Evolutionary conservation across 129 eudicot genomes (phyloP).

Genomic region (Lactuca saligna): DNA sequence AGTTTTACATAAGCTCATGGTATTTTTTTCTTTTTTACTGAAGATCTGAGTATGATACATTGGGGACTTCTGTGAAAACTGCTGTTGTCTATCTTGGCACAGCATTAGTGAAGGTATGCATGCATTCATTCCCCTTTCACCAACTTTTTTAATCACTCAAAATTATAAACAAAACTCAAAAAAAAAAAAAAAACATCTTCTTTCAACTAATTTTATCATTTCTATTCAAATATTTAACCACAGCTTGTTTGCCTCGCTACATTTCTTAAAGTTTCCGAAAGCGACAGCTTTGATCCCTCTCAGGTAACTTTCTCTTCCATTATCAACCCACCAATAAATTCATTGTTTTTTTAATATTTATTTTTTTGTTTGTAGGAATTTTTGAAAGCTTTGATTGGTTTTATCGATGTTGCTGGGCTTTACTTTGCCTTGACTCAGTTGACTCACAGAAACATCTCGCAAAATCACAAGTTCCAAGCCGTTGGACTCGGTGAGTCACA

Average conservation of each 20-base stretch:
- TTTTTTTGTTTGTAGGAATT: slow-evolving; percentile 54
- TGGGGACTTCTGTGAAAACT: slow-evolving; percentile 84
- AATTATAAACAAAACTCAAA: background rate
- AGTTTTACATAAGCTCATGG: background rate
- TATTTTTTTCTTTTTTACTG: slow-evolving; percentile 15
- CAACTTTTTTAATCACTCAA: slow-evolving; percentile 8
- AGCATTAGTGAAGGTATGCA: slow-evolving; percentile 76
- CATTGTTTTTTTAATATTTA: background rate
- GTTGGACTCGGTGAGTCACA: slow-evolving; percentile 88
- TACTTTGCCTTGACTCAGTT: slow-evolving; percentile 95
- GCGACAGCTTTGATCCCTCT: slow-evolving; percentile 84
- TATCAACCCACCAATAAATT: background rate
- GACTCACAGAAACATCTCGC: slow-evolving; percentile 95
- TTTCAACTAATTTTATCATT: slow-evolving; percentile 9
- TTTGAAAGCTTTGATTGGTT: slow-evolving; percentile 89
- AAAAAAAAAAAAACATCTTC: background rate
- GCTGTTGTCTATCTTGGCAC: slow-evolving; percentile 86
- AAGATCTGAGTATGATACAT: slow-evolving; percentile 97
- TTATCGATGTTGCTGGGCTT: slow-evolving; percentile 91
- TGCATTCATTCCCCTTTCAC: background rate
- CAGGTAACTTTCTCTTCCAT: slow-evolving; percentile 48
- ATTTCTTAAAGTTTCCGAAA: slow-evolving; percentile 89
- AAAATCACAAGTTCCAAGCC: slow-evolving; percentile 96
- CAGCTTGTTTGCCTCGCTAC: slow-evolving; percentile 98
- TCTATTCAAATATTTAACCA: slow-evolving; percentile 5